These are phyloP conservation scores for Euphorbia corollata DNA, from an alignment of 441 rosid species.

Conservation along the genomic window DNA sequence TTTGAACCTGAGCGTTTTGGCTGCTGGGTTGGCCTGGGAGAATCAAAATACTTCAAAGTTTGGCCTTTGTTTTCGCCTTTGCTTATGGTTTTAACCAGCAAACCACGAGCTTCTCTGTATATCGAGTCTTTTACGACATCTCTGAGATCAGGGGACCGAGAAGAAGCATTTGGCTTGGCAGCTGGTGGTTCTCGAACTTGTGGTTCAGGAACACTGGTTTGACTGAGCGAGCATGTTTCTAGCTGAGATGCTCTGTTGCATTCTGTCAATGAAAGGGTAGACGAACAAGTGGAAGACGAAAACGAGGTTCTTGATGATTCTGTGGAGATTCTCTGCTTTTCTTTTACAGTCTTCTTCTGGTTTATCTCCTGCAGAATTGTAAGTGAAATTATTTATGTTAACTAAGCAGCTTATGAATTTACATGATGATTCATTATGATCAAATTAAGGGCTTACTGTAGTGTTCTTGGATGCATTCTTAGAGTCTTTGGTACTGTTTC, in stretches of 20 bases:
- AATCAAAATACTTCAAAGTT: slow-evolving; percentile 49
- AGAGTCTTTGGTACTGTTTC: slow-evolving; percentile 31
- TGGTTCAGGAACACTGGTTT: slow-evolving; percentile 25
- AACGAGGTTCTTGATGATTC: slow-evolving; percentile 66
- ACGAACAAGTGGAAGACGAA: slow-evolving; percentile 75
- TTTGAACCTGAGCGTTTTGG: slow-evolving; percentile 33
- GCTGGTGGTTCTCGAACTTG: slow-evolving; percentile 22
- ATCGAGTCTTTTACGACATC: slow-evolving; percentile 56
- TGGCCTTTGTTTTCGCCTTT: slow-evolving; percentile 32
- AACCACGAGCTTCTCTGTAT: slow-evolving; percentile 49
- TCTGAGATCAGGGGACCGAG: slow-evolving; percentile 41
- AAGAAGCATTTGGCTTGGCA: slow-evolving; percentile 30
- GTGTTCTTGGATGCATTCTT: slow-evolving; percentile 31
- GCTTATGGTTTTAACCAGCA: slow-evolving; percentile 33
- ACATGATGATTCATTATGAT: background rate
- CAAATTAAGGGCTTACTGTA: slow-evolving; percentile 43
- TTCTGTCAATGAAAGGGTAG: slow-evolving; percentile 60
- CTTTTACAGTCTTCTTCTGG: slow-evolving; percentile 42
- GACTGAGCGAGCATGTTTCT: slow-evolving; percentile 36
- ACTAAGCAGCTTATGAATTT: slow-evolving; percentile 7
- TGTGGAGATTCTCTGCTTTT: slow-evolving; percentile 50
- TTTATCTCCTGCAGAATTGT: slow-evolving; percentile 50
- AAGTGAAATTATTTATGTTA: slow-evolving; percentile 17
- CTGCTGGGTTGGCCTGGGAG: slow-evolving; percentile 60
- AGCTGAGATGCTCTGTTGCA: slow-evolving; percentile 41